Evolutionary conservation across 257 asterid species (phyloP).

Genomic region (Solanum etuberosum): DNA sequence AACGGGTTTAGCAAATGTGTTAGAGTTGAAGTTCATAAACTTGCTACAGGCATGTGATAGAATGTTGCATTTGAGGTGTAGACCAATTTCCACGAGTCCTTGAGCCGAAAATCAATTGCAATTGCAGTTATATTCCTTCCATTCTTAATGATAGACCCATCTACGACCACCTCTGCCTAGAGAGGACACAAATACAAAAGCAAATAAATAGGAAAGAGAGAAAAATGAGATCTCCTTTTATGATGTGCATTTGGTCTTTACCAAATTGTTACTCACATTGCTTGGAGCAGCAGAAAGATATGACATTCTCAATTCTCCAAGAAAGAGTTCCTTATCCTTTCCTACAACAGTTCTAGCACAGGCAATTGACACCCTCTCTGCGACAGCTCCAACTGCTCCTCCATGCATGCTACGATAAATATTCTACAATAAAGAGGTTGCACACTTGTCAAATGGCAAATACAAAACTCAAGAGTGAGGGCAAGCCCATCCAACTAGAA

Average conservation of each 20-base stretch:
- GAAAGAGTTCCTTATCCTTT: constrained; percentile 57
- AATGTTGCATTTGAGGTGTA: constrained; percentile 59
- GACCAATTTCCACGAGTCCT: constrained; percentile 42
- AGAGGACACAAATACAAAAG: neutral
- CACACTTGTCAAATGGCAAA: neutral
- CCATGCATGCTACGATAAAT: constrained; percentile 72
- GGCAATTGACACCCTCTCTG: constrained; percentile 58
- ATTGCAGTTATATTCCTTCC: constrained; percentile 73
- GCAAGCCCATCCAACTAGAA: neutral
- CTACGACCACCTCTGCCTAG: constrained; percentile 52
- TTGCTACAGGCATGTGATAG: constrained; percentile 52
- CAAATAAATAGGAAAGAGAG: neutral
- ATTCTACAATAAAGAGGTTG: constrained; percentile 29
- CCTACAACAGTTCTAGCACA: constrained; percentile 83
- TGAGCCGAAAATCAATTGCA: constrained; percentile 45
- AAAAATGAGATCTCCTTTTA: neutral
- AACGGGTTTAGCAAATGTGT: neutral
- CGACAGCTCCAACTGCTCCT: constrained; percentile 71
- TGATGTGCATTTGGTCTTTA: neutral
- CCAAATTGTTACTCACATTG: constrained; percentile 21
- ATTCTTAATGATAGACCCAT: constrained; percentile 56
- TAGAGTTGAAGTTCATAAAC: constrained; percentile 32
- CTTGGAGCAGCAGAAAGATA: constrained; percentile 68
- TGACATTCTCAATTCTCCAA: constrained; percentile 66
- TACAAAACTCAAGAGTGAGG: neutral